Conservation (phyloP, 768 basidiomycete species). For the Lactarius pseudohatsudake region DNA sequence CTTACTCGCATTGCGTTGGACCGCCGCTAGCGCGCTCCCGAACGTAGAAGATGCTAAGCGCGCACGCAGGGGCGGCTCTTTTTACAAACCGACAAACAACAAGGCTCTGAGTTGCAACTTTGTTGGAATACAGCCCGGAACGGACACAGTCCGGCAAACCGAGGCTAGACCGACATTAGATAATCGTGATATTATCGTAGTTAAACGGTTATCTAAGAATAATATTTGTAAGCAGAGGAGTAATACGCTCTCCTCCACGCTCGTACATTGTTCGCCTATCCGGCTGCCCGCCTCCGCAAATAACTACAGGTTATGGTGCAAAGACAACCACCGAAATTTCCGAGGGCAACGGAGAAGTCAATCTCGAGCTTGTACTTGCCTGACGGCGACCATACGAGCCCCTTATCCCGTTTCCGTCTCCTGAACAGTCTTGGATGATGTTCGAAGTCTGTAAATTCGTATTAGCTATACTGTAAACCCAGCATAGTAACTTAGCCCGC, state of each 20-base stretch:
- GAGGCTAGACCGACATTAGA: no score
- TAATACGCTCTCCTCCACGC: no score
- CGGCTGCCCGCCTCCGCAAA: no score
- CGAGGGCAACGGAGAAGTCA: not conserved
- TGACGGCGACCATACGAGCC: not conserved
- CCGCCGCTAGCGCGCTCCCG: not conserved
- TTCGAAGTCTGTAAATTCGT: conserved; percentile 7
- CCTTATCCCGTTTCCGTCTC: no score
- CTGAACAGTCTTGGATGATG: not conserved
- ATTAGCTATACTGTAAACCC: not conserved
- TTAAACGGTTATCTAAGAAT: no score
- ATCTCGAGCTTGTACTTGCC: conserved; percentile 3
- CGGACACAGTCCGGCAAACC: no score
- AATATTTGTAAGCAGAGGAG: no score
- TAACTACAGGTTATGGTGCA: no score
- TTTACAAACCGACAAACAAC: not conserved
- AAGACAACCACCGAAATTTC: not conserved
- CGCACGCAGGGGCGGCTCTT: conserved; percentile 14
- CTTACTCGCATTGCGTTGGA: conserved; percentile 19
- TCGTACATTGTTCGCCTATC: no score
- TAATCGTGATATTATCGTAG: no score
- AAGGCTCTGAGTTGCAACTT: not conserved
- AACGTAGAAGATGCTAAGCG: not conserved
- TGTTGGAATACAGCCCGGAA: no score
- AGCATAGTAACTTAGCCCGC: not conserved